These are phyloP conservation scores for Hortaea werneckii DNA, from an alignment of 2,329 filamentous ascomycete genomes.

Conservation along the genomic window DNA sequence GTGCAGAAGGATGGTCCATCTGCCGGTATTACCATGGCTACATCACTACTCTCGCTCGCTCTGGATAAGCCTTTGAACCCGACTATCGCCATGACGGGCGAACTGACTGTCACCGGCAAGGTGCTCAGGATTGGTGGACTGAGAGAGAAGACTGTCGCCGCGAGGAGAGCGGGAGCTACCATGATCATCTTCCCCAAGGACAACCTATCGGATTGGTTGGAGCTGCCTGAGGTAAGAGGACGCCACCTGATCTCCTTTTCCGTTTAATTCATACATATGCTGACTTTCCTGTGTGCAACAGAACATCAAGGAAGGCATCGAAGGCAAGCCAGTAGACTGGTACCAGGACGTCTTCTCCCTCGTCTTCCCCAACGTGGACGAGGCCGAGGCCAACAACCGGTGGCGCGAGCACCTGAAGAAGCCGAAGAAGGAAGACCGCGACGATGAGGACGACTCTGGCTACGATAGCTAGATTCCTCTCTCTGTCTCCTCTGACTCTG, in stretches of 20 bases:
- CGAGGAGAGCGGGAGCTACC: constrained; percentile 80
- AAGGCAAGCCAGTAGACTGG: constrained; percentile 86
- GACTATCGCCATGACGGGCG: constrained; percentile 93
- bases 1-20: constrained; percentile 75
- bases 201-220: constrained; percentile 94
- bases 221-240: constrained; percentile 78
- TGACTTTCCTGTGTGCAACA: constrained; percentile 30
- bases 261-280: constrained; percentile 3
- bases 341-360: constrained; percentile 88
- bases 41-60: constrained; percentile 74
- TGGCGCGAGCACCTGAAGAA: constrained; percentile 57
- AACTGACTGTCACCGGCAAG: constrained; percentile 93
- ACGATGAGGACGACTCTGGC: constrained; percentile 16
- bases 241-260: background rate
- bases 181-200: constrained; percentile 92
- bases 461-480: background rate
- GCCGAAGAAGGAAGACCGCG: constrained; percentile 43
- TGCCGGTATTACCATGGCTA: constrained; percentile 98
- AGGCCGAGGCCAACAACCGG: constrained; percentile 56
- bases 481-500: too few species aligned
- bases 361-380: constrained; percentile 75
- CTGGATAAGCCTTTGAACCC: constrained; percentile 69
- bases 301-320: constrained; percentile 97
- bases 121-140: constrained; percentile 89
- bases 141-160: constrained; percentile 94